A percentile compares a stretch with the other conserved stretches of the same genome.
Evolutionary conservation across 2,329 filamentous ascomycete genomes (phyloP).

Genomic region (Claviceps quebecensis): DNA sequence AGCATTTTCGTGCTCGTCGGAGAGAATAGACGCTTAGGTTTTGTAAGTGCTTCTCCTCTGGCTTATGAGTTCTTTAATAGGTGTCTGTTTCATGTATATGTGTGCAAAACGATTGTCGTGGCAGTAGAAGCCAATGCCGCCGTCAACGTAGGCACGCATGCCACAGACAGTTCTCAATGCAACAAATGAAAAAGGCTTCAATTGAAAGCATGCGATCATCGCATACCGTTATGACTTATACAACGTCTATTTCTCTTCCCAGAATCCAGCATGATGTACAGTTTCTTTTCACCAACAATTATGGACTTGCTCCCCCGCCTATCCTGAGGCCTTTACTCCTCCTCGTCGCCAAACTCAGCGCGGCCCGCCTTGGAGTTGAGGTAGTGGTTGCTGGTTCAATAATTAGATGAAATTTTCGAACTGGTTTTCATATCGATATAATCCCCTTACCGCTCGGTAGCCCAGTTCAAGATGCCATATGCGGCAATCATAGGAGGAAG

Average conservation of each 20-base stretch:
- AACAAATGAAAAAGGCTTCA: slow-evolving; percentile 12
- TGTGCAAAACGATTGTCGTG: neutral
- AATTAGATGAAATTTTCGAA: neutral
- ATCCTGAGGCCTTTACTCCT: slow-evolving; percentile 25
- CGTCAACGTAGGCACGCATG: neutral
- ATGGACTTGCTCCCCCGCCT: slow-evolving; percentile 3
- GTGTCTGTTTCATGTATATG: neutral
- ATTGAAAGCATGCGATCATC: slow-evolving; percentile 4
- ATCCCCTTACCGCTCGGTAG: slow-evolving; percentile 61
- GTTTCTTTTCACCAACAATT: slow-evolving; percentile 6
- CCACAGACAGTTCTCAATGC: neutral
- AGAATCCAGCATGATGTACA: slow-evolving; percentile 30
- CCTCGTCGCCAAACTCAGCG: slow-evolving; percentile 33
- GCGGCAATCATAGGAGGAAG: slow-evolving; percentile 62
- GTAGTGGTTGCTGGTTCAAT: slow-evolving; percentile 53
- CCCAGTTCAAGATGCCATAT: slow-evolving; percentile 84
- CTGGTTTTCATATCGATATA: neutral
- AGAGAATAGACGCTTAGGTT: too few species aligned
- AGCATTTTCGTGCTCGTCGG: neutral
- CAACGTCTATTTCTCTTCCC: slow-evolving; percentile 23
- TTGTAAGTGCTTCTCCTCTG: neutral
- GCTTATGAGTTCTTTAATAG: neutral
- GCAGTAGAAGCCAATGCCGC: neutral
- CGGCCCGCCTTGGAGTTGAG: slow-evolving; percentile 68
- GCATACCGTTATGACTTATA: slow-evolving; percentile 7